Conservation (phyloP, 2,329 filamentous ascomycete species). For the Penicillium glabrum region DNA sequence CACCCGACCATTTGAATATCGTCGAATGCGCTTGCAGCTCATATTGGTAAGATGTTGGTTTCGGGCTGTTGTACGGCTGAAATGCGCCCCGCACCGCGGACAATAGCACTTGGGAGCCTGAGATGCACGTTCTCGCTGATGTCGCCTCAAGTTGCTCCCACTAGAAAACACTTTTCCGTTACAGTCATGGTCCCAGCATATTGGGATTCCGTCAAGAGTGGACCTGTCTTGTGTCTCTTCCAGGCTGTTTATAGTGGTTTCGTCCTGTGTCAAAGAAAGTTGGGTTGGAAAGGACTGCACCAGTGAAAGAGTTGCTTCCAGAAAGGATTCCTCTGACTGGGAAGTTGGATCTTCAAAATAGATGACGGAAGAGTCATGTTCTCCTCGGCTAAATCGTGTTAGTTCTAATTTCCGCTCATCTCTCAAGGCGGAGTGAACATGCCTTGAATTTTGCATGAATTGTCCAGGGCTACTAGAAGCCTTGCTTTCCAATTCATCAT, state of each 20-base stretch:
- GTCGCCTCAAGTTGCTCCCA: conserved; percentile 88
- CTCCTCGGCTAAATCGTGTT: not conserved
- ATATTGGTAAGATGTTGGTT: not conserved
- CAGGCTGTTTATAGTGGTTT: not conserved
- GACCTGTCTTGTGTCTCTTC: not conserved
- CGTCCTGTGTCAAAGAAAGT: not conserved
- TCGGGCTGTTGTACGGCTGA: not conserved
- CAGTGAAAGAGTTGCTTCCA: not conserved
- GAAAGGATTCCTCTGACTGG: not conserved
- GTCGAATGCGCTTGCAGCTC: not conserved
- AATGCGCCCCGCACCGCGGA: not conserved
- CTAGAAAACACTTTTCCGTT: conserved; percentile 93
- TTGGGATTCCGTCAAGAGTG: not conserved
- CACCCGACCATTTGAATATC: not conserved
- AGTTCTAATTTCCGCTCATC: not conserved
- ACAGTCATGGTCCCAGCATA: conserved; percentile 92
- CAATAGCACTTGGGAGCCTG: not conserved
- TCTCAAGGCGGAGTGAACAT: not conserved
- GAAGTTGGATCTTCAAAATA: not conserved
- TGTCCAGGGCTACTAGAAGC: not conserved
- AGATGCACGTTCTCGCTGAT: conserved; percentile 56
- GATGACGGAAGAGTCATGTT: not conserved
- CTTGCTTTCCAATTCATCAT: not conserved
- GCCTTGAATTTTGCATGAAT: not conserved
- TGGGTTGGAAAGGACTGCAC: not conserved